These are phyloP conservation scores for Fusarium nurragi DNA, from an alignment of 2,329 filamentous ascomycete genomes.

Conservation along the genomic window DNA sequence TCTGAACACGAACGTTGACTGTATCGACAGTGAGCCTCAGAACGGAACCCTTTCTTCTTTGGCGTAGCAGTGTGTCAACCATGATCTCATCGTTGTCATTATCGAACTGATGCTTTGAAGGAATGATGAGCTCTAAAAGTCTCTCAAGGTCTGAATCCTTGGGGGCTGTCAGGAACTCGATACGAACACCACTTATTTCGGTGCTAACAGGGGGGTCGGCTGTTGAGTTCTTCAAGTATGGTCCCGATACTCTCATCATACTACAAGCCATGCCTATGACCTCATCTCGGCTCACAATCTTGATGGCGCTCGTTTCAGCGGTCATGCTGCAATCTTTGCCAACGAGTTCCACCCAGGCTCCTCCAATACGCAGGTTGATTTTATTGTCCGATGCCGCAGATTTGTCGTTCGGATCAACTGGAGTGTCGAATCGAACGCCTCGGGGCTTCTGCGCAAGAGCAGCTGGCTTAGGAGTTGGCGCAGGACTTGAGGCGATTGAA, in stretches of 20 bases:
- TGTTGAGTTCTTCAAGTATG: slow-evolving; percentile 64
- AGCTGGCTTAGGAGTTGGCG: slow-evolving; percentile 54
- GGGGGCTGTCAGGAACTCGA: slow-evolving; percentile 78
- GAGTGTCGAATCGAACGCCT: slow-evolving; percentile 68
- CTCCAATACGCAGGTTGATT: slow-evolving; percentile 79
- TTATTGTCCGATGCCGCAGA: slow-evolving; percentile 67
- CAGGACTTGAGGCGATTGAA: slow-evolving; percentile 80
- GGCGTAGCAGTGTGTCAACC: slow-evolving; percentile 87
- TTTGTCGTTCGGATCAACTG: slow-evolving; percentile 59
- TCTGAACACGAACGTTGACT: slow-evolving; percentile 69
- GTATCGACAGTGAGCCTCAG: slow-evolving; percentile 74
- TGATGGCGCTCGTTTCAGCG: slow-evolving; percentile 82
- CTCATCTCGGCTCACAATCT: slow-evolving; percentile 78
- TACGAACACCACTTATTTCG: slow-evolving; percentile 70
- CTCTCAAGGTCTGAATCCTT: slow-evolving; percentile 83
- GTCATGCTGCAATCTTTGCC: slow-evolving; percentile 80
- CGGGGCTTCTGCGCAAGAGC: slow-evolving; percentile 58
- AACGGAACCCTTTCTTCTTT: slow-evolving; percentile 86
- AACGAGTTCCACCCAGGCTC: slow-evolving; percentile 77
- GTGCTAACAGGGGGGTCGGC: slow-evolving; percentile 69
- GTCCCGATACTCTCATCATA: slow-evolving; percentile 78
- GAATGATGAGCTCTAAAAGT: slow-evolving; percentile 85
- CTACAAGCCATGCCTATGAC: slow-evolving; percentile 78
- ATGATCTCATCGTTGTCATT: slow-evolving; percentile 92
- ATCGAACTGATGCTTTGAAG: slow-evolving; percentile 87